Base-by-base conservation (phyloP, 768 basidiomycete species). In the Leccinum boreale region DNA sequence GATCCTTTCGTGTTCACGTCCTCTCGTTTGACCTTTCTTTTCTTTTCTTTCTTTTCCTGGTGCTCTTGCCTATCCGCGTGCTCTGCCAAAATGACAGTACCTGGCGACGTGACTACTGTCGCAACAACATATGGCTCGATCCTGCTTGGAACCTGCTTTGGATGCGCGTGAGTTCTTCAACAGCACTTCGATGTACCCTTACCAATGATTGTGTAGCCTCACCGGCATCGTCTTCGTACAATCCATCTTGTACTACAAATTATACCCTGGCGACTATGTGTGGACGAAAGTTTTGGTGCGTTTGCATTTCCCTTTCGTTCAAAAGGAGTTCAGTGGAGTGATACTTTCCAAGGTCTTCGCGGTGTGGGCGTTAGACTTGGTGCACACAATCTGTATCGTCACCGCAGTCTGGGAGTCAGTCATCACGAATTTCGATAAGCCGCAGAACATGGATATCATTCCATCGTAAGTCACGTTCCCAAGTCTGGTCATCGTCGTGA, bases 141-240 rank as follows among this genome's bases (percentile, higher is more conserved):
- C 21, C 51, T 72, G 12, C 60, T 72, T 17, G 71, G 71, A 14
- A 73, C 71, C 21, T 65, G 65, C 64, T 63, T 72, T 56, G 71
- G 52, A 53, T 62, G 68, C 68, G 57, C 50, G 71, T 74, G 54
- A 54, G 61, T 24, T 52, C 10, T n/a, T 44, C 14, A 21, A 4
- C 9, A 49, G 14, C 10, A 4, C 1, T 1, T 8, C 11, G 6
- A 21, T 6, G 9, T 31, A 19, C 12, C n/a, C 33, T 42, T n/a
- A 42, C 60, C 72, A n/a, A 67, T 33, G 19, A 29, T n/a, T 4
- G 5, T 26, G 5, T 21, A 72, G 71, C 31, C 61, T 72, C 15
- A 72, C 72, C 5, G 71, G 71, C 17, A 50, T 72, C 45, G 72
- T 72, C 50, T 62, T 73, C 7, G 71, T 72, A 5, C 71, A 72